Conservation (phyloP, 139 green algal genomes). For the Chlorella sp. region DNA sequence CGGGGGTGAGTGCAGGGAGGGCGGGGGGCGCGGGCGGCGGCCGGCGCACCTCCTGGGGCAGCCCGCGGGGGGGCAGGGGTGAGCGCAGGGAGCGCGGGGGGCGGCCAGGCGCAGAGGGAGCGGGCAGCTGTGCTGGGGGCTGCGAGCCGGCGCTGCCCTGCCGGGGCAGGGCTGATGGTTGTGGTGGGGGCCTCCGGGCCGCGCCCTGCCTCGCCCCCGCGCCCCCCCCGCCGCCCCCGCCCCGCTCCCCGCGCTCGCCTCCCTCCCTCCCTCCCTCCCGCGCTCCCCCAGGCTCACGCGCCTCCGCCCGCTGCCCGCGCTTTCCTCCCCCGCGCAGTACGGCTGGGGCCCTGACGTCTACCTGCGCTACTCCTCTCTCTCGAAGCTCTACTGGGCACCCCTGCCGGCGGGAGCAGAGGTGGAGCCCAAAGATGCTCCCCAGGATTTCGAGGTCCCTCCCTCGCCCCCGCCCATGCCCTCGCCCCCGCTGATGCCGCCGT, state of each 20-base stretch:
- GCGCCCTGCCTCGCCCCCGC: too few species aligned
- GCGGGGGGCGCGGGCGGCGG: too few species aligned
- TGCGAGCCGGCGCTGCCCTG: too few species aligned
- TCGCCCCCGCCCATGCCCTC: background rate
- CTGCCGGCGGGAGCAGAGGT: background rate
- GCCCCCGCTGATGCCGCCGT: background rate
- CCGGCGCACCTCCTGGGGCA: too few species aligned
- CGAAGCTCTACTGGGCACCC: conserved; percentile 8
- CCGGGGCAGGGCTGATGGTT: background rate
- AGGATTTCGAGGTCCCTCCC: background rate
- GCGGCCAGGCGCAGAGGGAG: too few species aligned
- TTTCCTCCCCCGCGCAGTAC: conserved; percentile 4
- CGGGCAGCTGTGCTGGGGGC: too few species aligned
- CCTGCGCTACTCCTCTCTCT: conserved; percentile 24
- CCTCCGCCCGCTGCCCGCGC: background rate
- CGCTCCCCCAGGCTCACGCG: background rate
- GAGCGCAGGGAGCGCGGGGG: too few species aligned
- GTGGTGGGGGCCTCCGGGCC: too few species aligned
- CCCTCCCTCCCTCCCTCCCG: background rate
- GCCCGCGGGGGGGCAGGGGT: too few species aligned
- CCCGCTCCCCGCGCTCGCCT: too few species aligned
- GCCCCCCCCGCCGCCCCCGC: too few species aligned
- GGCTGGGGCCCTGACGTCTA: conserved; percentile 33
- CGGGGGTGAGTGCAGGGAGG: conserved; percentile 20
- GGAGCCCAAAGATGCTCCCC: conserved; percentile 3